These are phyloP conservation scores for Plantago rigida DNA, from an alignment of 305 asterid genomes.

Conservation along the genomic window DNA sequence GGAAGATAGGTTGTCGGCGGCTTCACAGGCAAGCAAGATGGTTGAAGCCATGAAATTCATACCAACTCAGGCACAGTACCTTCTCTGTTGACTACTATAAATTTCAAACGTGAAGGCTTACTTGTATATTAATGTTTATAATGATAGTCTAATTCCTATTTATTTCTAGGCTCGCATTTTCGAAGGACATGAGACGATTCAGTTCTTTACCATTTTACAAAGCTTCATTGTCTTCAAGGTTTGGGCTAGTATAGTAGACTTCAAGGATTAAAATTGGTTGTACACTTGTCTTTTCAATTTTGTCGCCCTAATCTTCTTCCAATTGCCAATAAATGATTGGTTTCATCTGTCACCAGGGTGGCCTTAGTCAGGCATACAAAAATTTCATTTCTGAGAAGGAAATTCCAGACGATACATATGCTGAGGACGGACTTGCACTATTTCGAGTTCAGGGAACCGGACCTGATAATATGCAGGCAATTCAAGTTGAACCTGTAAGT, in stretches of 20 bases:
- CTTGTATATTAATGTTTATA: constrained; percentile 19
- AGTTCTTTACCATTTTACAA: constrained; percentile 82
- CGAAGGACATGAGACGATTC: constrained; percentile 82
- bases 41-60: constrained; percentile 71
- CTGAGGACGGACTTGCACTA: constrained; percentile 73
- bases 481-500: constrained; percentile 95
- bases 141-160: constrained; percentile 24
- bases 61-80: constrained; percentile 67
- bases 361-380: constrained; percentile 83
- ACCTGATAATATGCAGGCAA: constrained; percentile 98
- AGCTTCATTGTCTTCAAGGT: constrained; percentile 90
- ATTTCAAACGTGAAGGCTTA: constrained; percentile 20
- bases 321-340: constrained; percentile 16
- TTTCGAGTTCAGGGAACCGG: constrained; percentile 96
- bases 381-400: constrained; percentile 56
- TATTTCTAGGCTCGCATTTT: constrained; percentile 61
- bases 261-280: constrained; percentile 10
- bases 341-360: constrained; percentile 60
- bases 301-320: constrained; percentile 7
- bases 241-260: constrained; percentile 22
- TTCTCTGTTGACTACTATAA: constrained; percentile 17
- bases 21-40: constrained; percentile 86
- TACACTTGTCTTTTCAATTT: background rate
- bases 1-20: constrained; percentile 77
- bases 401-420: constrained; percentile 71